Evolutionary conservation across 495 filamentous ascomycete genomes (phyloP).

Genomic region (Talaromyces trachyspermus): DNA sequence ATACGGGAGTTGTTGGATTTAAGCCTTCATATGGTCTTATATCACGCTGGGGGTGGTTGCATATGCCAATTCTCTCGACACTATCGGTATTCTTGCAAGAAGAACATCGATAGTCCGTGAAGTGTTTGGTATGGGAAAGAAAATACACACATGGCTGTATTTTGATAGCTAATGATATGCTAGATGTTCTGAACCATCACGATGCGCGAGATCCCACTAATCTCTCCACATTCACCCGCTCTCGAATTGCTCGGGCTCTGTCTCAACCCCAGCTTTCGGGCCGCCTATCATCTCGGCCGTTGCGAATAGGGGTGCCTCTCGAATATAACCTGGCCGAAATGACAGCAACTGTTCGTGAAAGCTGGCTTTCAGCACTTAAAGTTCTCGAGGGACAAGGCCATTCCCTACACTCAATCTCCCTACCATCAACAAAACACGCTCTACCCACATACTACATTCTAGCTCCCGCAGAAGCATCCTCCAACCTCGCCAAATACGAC

Average conservation of each 20-base stretch:
- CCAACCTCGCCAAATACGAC: constrained; percentile 97
- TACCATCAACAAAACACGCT: constrained; percentile 77
- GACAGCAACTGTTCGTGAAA: constrained; percentile 53
- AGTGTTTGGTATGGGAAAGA: constrained; percentile 51
- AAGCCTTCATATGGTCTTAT: constrained; percentile 86
- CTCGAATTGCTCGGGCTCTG: constrained; percentile 27
- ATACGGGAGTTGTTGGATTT: constrained; percentile 79
- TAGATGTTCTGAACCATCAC: constrained; percentile 46
- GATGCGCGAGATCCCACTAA: constrained; percentile 76
- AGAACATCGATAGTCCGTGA: constrained; percentile 39
- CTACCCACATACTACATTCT: constrained; percentile 92
- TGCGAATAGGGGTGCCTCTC: constrained; percentile 65
- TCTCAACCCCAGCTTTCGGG: constrained; percentile 21
- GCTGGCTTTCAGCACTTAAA: constrained; percentile 58
- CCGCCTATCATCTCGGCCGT: constrained; percentile 19
- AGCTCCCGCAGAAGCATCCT: constrained; percentile 90
- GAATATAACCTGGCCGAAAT: constrained; percentile 89
- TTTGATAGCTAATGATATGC: too few relatives aligned
- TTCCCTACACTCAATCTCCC: constrained; percentile 63
- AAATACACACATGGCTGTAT: too few relatives aligned
- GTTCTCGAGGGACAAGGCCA: constrained; percentile 56
- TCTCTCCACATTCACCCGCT: constrained; percentile 45
- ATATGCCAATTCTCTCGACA: constrained; percentile 94
- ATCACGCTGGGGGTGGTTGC: constrained; percentile 88
- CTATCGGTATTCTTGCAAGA: constrained; percentile 70